These are phyloP conservation scores for Debaryomyces coudertii DNA, from an alignment of 1,139 yeast species.

Conservation along the genomic window DNA sequence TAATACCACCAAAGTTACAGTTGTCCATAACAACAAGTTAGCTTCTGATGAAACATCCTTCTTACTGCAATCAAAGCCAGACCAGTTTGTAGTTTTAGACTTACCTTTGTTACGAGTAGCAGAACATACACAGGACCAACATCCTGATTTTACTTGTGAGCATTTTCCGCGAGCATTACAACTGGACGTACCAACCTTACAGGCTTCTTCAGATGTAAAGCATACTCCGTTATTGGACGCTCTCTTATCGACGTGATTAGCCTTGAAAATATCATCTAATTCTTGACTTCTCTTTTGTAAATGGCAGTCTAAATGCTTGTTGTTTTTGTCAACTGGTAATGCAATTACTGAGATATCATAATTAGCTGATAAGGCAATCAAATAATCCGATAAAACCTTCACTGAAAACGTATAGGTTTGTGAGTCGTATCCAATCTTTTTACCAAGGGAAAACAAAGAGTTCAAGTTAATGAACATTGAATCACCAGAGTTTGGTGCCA, in stretches of 20 bases:
- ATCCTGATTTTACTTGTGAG: slow-evolving; percentile 37
- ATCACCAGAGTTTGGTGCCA: slow-evolving; percentile 21
- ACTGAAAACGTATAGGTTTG: slow-evolving; percentile 42
- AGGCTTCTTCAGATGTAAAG: slow-evolving; percentile 51
- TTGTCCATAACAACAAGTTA: slow-evolving; percentile 69
- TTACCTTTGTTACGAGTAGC: slow-evolving; percentile 50
- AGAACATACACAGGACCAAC: slow-evolving; percentile 64
- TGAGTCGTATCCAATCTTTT: slow-evolving; percentile 46
- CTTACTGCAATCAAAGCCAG: slow-evolving; percentile 68
- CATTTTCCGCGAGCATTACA: slow-evolving; percentile 72
- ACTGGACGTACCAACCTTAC: slow-evolving; percentile 53
- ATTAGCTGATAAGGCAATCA: slow-evolving; percentile 28
- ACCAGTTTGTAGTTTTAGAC: slow-evolving; percentile 63
- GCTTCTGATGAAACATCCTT: slow-evolving; percentile 66
- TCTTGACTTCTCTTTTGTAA: slow-evolving; percentile 29
- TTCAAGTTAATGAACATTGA: slow-evolving; percentile 38
- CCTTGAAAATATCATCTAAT: slow-evolving; percentile 26
- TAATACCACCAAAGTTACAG: slow-evolving; percentile 48
- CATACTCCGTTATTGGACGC: slow-evolving; percentile 26
- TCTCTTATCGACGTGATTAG: slow-evolving; percentile 17
- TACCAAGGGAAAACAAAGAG: slow-evolving; percentile 45
- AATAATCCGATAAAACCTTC: slow-evolving; percentile 34
- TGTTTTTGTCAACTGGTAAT: slow-evolving; percentile 23
- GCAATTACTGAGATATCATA: slow-evolving; percentile 39
- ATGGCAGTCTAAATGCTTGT: slow-evolving; percentile 1